Conservation (phyloP, 169 alveolate genomes). For the Cryptosporidium sp. region DNA sequence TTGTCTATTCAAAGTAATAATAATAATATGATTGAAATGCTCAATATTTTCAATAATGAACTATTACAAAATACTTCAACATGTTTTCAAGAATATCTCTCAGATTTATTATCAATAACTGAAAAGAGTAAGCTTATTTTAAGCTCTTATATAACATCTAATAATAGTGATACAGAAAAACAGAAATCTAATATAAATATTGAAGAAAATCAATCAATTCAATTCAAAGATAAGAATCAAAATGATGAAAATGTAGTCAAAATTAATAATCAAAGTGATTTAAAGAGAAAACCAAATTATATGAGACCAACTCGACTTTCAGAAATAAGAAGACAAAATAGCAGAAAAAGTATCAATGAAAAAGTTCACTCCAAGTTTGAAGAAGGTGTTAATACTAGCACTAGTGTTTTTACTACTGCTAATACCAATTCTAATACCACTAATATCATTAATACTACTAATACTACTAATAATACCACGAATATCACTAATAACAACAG, state of each 20-base stretch:
- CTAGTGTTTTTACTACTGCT: no score
- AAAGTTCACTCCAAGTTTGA: neutral
- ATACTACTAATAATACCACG: no score
- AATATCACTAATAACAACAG: no score
- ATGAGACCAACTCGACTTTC: constrained; percentile 67
- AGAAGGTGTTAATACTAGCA: no score
- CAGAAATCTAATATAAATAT: neutral
- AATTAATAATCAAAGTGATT: neutral
- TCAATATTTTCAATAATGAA: constrained; percentile 23
- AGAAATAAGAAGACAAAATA: constrained; percentile 41
- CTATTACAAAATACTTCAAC: constrained; percentile 6
- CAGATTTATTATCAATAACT: constrained; percentile 48
- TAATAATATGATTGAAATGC: neutral
- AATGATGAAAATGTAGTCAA: neutral
- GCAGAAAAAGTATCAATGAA: neutral
- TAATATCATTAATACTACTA: no score
- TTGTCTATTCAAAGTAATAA: neutral
- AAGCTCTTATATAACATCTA: constrained; percentile 13
- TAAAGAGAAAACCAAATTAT: constrained; percentile 38
- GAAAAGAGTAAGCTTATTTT: constrained; percentile 7
- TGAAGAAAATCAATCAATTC: neutral
- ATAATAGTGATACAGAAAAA: neutral
- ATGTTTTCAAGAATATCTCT: constrained; percentile 52
- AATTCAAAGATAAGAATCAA: neutral
- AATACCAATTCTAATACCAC: no score